phyloP scores from a whole-genome alignment of 495 filamentous ascomycete species.

The Aspergillus campestris region DNA sequence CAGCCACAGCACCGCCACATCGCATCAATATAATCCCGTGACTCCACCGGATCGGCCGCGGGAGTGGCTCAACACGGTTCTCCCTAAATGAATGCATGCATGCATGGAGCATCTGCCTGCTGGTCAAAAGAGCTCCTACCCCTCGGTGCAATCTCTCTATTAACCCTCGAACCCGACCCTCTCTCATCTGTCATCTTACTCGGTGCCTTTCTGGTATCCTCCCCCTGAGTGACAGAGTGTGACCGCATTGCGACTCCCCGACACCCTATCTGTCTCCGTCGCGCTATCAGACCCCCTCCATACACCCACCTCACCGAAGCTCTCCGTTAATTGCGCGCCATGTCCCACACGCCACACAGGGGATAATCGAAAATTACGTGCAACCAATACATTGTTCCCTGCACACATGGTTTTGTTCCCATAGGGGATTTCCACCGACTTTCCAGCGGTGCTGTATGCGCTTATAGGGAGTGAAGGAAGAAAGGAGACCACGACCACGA shows the following conservation, averaged over 20 bases:
- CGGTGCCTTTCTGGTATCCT: too few relatives aligned
- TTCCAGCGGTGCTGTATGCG: too few relatives aligned
- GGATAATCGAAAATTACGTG: not conserved
- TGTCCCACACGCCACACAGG: slow-evolving; percentile 10
- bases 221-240: too few relatives aligned
- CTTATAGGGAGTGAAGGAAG: too few relatives aligned
- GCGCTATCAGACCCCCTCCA: slow-evolving; percentile 4
- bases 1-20: slow-evolving; percentile 22
- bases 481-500: too few relatives aligned
- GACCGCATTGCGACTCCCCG: too few relatives aligned
- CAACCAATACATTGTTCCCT: not conserved
- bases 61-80: slow-evolving; percentile 23
- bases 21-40: slow-evolving; percentile 30
- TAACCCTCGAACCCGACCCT: too few relatives aligned
- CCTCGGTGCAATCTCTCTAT: too few relatives aligned
- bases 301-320: slow-evolving; percentile 1
- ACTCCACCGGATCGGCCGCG: slow-evolving; percentile 27
- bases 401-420: not conserved
- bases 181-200: too few relatives aligned
- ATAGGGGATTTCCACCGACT: too few relatives aligned
- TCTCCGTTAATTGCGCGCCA: slow-evolving; percentile 7
- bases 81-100: slow-evolving; percentile 6
- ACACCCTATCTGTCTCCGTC: not conserved
- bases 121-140: not conserved
- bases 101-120: not conserved